Conservation (phyloP, 768 basidiomycete genomes). For the Psilocybe cubensis region DNA sequence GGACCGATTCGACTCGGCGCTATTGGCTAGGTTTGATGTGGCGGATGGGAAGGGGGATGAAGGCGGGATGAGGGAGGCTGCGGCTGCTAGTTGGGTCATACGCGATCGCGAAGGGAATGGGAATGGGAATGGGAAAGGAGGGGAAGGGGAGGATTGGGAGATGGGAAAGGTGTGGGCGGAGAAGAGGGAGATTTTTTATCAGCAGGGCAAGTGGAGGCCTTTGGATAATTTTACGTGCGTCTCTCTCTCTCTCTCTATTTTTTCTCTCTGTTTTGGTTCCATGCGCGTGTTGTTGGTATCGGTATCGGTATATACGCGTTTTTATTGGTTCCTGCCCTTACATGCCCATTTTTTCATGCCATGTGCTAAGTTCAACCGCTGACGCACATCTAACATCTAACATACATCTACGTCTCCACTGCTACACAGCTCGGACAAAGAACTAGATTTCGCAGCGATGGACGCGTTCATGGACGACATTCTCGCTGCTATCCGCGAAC, state of each 20-base stretch:
- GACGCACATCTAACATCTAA: too few species aligned
- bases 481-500: conserved; percentile 63
- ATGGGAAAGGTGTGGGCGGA: conserved; percentile 96
- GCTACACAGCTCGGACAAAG: conserved; percentile 47
- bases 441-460: conserved; percentile 91
- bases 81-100: conserved; percentile 87
- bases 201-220: conserved; percentile 78
- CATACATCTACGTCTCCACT: too few species aligned
- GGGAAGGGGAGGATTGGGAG: conserved; percentile 84
- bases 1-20: conserved; percentile 86
- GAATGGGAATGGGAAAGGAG: conserved; percentile 94
- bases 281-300: neutral
- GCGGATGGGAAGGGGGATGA: conserved; percentile 81
- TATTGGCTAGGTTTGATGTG: conserved; percentile 89
- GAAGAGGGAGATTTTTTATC: conserved; percentile 93
- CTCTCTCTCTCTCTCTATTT: neutral
- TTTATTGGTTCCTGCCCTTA: too few species aligned
- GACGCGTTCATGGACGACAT: conserved; percentile 83
- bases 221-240: conserved; percentile 81
- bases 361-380: too few species aligned
- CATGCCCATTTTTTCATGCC: too few species aligned
- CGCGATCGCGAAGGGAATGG: conserved; percentile 69
- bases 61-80: conserved; percentile 76
- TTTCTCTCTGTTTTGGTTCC: conserved; percentile 6
- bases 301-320: too few species aligned